Evolutionary conservation across 2,329 filamentous ascomycete genomes (phyloP).

Genomic region (Fusarium mexicanum): DNA sequence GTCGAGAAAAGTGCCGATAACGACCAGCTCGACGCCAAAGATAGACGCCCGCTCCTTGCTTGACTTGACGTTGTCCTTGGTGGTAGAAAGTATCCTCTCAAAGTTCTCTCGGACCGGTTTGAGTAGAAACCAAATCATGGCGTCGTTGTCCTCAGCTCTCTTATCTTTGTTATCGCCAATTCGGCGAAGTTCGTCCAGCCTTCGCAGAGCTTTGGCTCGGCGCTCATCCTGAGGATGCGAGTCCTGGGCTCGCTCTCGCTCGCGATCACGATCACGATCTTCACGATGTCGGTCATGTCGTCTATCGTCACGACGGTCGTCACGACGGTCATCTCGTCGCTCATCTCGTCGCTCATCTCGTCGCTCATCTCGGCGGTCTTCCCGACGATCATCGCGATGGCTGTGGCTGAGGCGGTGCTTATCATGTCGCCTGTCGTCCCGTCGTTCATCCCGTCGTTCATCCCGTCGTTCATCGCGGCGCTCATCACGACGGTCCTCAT

Average conservation of each 20-base stretch:
- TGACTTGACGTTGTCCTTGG: constrained; percentile 69
- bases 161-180: constrained; percentile 62
- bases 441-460: neutral
- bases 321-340: neutral
- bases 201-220: constrained; percentile 53
- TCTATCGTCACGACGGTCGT: neutral
- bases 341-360: constrained; percentile 19
- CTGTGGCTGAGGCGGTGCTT: constrained; percentile 36
- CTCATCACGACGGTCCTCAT: constrained; percentile 38
- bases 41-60: constrained; percentile 70
- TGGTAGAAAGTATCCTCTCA: constrained; percentile 67
- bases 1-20: constrained; percentile 71
- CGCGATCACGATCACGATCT: constrained; percentile 37
- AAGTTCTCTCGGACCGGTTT: constrained; percentile 70
- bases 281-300: constrained; percentile 38
- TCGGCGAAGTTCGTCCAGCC: constrained; percentile 55
- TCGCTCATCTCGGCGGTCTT: constrained; percentile 29
- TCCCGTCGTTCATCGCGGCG: constrained; percentile 36
- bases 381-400: constrained; percentile 34
- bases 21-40: constrained; percentile 68
- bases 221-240: constrained; percentile 52
- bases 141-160: constrained; percentile 56
- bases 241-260: constrained; percentile 41
- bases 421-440: constrained; percentile 28
- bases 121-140: constrained; percentile 60